Conservation (phyloP, 768 basidiomycete species). For the Hemileccinum impolitum region DNA sequence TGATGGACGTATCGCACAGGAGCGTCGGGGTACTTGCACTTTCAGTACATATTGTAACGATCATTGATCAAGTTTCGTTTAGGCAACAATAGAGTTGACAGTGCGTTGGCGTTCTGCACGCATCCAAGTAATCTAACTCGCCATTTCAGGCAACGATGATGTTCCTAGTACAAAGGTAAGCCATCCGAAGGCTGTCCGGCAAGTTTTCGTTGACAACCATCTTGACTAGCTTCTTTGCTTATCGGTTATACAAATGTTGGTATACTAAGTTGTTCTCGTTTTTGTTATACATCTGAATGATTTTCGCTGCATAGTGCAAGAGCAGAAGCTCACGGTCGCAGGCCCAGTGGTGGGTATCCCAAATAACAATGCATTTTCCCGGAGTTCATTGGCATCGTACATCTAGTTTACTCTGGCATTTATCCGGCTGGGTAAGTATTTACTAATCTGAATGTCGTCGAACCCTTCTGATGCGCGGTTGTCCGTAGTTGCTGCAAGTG, state of each 20-base stretch:
- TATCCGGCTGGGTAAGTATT: conserved; percentile 16
- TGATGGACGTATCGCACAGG: conserved; percentile 4
- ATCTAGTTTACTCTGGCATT: conserved; percentile 16
- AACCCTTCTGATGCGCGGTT: not conserved
- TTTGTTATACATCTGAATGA: not conserved
- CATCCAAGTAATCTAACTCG: not conserved
- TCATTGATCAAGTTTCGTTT: not conserved
- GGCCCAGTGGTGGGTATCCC: conserved; percentile 13
- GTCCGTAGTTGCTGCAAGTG: conserved; percentile 16
- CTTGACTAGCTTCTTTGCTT: conserved; percentile 20
- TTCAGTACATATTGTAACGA: not conserved
- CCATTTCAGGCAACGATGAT: conserved; percentile 21
- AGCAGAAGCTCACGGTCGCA: conserved; percentile 9
- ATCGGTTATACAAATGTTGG: conserved; percentile 25
- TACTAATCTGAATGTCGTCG: no score
- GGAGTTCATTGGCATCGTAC: not conserved
- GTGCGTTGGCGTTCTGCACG: conserved; percentile 4
- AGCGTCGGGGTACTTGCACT: conserved; percentile 19
- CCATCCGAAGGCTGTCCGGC: accelerated
- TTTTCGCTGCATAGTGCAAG: conserved; percentile 12
- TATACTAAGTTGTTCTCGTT: not conserved
- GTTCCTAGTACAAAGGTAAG: conserved; percentile 24
- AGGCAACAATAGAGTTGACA: conserved; percentile 22
- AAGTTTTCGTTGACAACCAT: not conserved
- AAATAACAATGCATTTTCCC: not conserved